These are phyloP conservation scores for Saccharomyces kudriavzevii DNA, from an alignment of 805 yeast genomes.

Conservation along the genomic window DNA sequence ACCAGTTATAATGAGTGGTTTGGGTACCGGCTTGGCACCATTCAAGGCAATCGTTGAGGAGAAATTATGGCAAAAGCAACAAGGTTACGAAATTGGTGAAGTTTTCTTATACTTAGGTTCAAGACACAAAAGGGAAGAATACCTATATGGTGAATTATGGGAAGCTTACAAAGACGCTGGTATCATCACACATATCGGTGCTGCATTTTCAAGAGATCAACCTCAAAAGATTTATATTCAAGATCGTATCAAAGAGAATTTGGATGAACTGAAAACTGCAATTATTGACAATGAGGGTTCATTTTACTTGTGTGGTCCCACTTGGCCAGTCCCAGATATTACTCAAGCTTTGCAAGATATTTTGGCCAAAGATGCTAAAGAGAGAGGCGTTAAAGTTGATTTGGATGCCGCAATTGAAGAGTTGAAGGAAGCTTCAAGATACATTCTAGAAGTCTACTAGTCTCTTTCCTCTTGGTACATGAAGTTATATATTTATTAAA, in stretches of 20 bases:
- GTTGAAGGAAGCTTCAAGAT: constrained; percentile 85
- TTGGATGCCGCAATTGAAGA: constrained; percentile 79
- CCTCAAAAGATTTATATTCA: constrained; percentile 90
- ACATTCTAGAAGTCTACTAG: constrained; percentile 86
- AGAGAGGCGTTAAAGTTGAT: constrained; percentile 60
- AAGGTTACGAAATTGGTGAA: constrained; percentile 84
- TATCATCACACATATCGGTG: constrained; percentile 86
- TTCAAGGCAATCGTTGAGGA: constrained; percentile 96
- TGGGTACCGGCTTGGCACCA: constrained; percentile 97
- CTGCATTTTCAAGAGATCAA: constrained; percentile 97
- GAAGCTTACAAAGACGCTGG: constrained; percentile 94
- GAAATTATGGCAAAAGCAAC: constrained; percentile 84
- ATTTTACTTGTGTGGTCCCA: constrained; percentile 96
- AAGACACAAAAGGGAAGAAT: constrained; percentile 91
- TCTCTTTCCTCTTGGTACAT: too few species aligned
- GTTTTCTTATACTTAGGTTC: constrained; percentile 85
- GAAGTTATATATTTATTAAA: too few species aligned
- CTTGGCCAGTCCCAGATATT: constrained; percentile 98
- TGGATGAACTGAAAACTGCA: constrained; percentile 68
- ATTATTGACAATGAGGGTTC: constrained; percentile 73
- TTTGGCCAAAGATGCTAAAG: constrained; percentile 59
- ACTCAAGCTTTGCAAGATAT: constrained; percentile 84
- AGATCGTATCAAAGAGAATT: constrained; percentile 76
- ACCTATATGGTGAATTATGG: constrained; percentile 93
- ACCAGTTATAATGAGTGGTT: constrained; percentile 93